Evolutionary conservation across 2,329 filamentous ascomycete genomes (phyloP).

Genomic region (Cadophora sp.): DNA sequence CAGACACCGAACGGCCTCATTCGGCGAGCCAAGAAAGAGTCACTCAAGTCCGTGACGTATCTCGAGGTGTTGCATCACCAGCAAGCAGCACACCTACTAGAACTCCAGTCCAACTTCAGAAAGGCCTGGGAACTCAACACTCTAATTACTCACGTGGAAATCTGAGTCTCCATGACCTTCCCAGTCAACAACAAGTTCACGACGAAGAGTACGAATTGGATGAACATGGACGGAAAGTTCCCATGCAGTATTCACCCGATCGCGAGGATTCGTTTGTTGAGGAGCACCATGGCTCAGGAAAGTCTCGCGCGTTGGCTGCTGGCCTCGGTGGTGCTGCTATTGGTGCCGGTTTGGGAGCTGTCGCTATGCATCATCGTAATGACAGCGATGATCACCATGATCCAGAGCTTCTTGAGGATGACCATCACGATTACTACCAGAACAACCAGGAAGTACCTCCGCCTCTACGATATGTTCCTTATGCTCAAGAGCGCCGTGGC

Average conservation of each 20-base stretch:
- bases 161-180: slow-evolving; percentile 52
- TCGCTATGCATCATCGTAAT: slow-evolving; percentile 45
- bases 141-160: slow-evolving; percentile 52
- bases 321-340: slow-evolving; percentile 42
- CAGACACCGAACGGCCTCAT: slow-evolving; percentile 75
- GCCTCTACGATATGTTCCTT: slow-evolving; percentile 70
- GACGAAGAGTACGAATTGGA: slow-evolving; percentile 44
- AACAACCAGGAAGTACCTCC: slow-evolving; percentile 65
- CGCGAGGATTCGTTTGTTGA: slow-evolving; percentile 38
- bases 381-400: slow-evolving; percentile 40
- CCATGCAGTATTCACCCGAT: slow-evolving; percentile 38
- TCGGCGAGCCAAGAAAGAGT: slow-evolving; percentile 66
- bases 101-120: slow-evolving; percentile 60
- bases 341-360: slow-evolving; percentile 49
- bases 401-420: slow-evolving; percentile 38
- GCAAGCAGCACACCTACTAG: slow-evolving; percentile 68
- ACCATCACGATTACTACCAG: slow-evolving; percentile 51
- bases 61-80: slow-evolving; percentile 65
- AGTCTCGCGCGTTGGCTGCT: slow-evolving; percentile 38
- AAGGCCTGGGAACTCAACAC: slow-evolving; percentile 71
- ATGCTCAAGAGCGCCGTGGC: slow-evolving; percentile 72
- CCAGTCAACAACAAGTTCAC: slow-evolving; percentile 53
- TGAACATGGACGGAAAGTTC: slow-evolving; percentile 45
- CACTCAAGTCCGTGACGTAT: slow-evolving; percentile 68
- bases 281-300: slow-evolving; percentile 43